Evolutionary conservation across 106 monocot species (phyloP).

Genomic region (Dendrobium huoshanense): DNA sequence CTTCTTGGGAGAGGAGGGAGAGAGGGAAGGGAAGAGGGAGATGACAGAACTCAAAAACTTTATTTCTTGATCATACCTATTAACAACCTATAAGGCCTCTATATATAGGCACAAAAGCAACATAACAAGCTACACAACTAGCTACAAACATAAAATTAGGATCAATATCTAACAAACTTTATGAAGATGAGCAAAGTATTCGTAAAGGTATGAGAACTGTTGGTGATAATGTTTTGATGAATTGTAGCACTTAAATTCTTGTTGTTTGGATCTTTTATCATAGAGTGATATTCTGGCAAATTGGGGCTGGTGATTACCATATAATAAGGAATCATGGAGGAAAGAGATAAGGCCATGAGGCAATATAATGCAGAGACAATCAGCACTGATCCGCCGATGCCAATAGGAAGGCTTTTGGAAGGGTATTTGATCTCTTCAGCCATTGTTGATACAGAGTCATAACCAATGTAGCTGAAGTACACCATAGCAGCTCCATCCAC

Average conservation of each 20-base stretch:
- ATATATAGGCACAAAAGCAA: too few species aligned
- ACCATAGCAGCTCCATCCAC: slow-evolving; percentile 69
- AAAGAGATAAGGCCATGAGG: slow-evolving; percentile 59
- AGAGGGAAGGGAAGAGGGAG: too few species aligned
- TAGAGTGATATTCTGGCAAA: background rate
- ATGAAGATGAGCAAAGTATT: background rate
- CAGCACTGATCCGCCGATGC: slow-evolving; percentile 65
- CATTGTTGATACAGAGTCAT: slow-evolving; percentile 72
- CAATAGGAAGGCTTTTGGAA: slow-evolving; percentile 49
- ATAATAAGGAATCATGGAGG: slow-evolving; percentile 55
- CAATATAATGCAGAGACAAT: slow-evolving; percentile 55
- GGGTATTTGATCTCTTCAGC: slow-evolving; percentile 67
- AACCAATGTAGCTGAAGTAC: slow-evolving; percentile 79
- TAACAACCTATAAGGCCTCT: too few species aligned
- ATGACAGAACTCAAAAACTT: too few species aligned
- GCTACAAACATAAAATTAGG: too few species aligned
- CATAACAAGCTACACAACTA: too few species aligned
- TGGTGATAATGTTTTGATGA: background rate
- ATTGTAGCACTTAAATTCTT: background rate
- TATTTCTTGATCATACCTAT: too few species aligned
- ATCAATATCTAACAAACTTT: background rate
- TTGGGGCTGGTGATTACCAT: slow-evolving; percentile 22
- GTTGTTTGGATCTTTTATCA: background rate
- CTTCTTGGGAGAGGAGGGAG: too few species aligned
- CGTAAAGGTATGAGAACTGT: background rate